Percentiles rank a stretch among this genome's conserved stretches.
phyloP scores from a whole-genome alignment of 805 yeast species.

The Yarrowia divulgata region DNA sequence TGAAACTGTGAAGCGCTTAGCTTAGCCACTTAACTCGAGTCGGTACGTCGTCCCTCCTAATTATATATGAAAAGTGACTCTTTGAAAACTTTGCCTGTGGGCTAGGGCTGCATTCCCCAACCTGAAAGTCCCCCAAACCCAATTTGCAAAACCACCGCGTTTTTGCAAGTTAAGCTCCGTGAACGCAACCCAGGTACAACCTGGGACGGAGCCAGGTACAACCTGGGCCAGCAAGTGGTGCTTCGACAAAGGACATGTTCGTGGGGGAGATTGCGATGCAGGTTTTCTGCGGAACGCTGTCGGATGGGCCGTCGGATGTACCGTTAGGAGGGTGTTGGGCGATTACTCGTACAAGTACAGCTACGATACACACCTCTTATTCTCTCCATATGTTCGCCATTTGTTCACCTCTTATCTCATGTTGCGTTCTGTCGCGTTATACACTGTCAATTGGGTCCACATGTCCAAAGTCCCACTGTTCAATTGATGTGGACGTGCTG shows the following conservation, averaged over 20 bases:
- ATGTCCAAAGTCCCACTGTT: neutral
- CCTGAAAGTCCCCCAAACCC: neutral
- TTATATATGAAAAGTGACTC: slow-evolving; percentile 34
- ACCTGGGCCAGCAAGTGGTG: slow-evolving; percentile 23
- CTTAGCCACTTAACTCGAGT: slow-evolving; percentile 34
- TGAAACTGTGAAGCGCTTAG: slow-evolving; percentile 35
- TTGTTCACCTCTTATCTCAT: neutral
- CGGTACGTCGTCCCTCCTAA: neutral
- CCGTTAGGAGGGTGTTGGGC: neutral
- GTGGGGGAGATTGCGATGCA: neutral
- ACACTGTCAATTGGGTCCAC: neutral
- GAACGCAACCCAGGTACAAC: slow-evolving; percentile 36
- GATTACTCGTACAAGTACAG: neutral
- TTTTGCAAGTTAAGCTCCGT: slow-evolving; percentile 13
- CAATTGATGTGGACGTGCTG: too few relatives aligned
- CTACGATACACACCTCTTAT: neutral
- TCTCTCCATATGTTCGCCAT: neutral
- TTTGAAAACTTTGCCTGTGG: slow-evolving; percentile 32
- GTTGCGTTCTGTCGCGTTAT: neutral
- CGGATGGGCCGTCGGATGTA: slow-evolving; percentile 1
- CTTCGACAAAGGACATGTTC: neutral
- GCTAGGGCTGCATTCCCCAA: slow-evolving; percentile 22
- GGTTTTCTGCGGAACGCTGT: too few relatives aligned
- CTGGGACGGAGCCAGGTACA: slow-evolving; percentile 36
- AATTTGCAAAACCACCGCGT: slow-evolving; percentile 24